Base-by-base conservation (phyloP, 2,329 filamentous ascomycete species). In the Xylaria sp. region DNA sequence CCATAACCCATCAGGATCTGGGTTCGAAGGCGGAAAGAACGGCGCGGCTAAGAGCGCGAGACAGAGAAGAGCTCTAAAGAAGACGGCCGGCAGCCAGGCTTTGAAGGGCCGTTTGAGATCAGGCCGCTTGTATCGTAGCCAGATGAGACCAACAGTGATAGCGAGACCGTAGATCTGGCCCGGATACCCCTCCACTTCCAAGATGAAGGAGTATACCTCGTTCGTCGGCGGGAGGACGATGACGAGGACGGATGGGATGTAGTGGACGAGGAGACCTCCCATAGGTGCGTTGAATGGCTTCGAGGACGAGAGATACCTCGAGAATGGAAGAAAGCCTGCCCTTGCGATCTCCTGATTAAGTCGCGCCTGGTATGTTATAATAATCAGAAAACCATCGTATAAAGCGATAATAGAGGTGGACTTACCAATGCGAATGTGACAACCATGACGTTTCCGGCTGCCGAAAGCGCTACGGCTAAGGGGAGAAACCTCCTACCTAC, bases 341-440 rank as follows among this genome's bases (percentile, higher is more conserved):
- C 90, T 83, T 2, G 90, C 91, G 62, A 93, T 88, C 75, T 93
- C 90, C 75, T 93, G 90, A 72, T 92, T 92, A 2, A 92, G 79
- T 2, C 90, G 86, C 5, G 90, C 86, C 88, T 32, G 18, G n/a
- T 45, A 25, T n/a, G 13, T 12, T n/a, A n/a, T 23, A 28, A 20
- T 45, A 6, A n/a, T 68, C 28, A 70, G 62, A 12, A 57, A 6
- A 15, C 9, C n/a, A 20, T n/a, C n/a, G 41, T 6, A 10, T 9
- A 36, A 12, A 39, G 28, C 5, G 25, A 20, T 10, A 6, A 30
- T 25, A 2, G 28, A 39, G 45, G 15, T 45, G 23, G 39, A 78
- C 84, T 73, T 81, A 91, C 90, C 77, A 90, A 78, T 1, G 89
- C 84, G 76, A 92, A 93, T 0, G 89, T 88, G 2, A 91, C 89